Evolutionary conservation across 208 protist genomes (phyloP), one percentile per base, ranked within the genome.

Genomic region (Crithidia brevicula): DNA sequence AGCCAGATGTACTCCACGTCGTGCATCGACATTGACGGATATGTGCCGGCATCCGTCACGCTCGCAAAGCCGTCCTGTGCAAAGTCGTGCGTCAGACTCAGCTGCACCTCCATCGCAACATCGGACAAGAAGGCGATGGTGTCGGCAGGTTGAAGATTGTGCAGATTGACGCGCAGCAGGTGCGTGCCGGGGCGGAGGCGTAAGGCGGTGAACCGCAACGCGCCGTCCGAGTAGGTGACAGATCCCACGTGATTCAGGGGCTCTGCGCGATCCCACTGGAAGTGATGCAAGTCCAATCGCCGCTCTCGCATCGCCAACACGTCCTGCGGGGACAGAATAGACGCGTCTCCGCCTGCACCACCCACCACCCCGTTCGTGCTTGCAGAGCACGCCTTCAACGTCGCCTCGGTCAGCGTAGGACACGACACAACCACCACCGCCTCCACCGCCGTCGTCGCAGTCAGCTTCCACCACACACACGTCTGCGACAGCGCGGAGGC

Each of bases 1-100:
- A 97, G 84, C 88, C 89, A 95, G 11, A 97, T 66, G 23, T 58
- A 73, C 65, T 93, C 81, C 34, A 79, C 71, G 34, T 85, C 78
- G 27, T 54, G 31, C 6, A 49, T 25, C 15, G 82, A 38, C 31
- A 92, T 74, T 2, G 75, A 72, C 1, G 56, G 63, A 77, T 89
- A 75, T 4, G 47, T 46, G 36, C 86, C 89, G n/a, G 88, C 86
- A 67, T 97, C 92, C 36, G 69, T 83, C 50, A 93, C 63, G 67
- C 56, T 59, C 6, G 38, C 56, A 33, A 84, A 79, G 5, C 72
- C 77, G 28, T 73, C 65, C n/a, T 38, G 66, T 23, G 38, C 83
- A 27, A 51, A 53, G 53, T 61, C 81, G 59, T 85, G 77, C 23
- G 56, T 73, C 42, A 70, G 65, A 43, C 71, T 79, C 46, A 65